Base-by-base conservation (phyloP, 805 yeast species). In the Yarrowia osloensis region DNA sequence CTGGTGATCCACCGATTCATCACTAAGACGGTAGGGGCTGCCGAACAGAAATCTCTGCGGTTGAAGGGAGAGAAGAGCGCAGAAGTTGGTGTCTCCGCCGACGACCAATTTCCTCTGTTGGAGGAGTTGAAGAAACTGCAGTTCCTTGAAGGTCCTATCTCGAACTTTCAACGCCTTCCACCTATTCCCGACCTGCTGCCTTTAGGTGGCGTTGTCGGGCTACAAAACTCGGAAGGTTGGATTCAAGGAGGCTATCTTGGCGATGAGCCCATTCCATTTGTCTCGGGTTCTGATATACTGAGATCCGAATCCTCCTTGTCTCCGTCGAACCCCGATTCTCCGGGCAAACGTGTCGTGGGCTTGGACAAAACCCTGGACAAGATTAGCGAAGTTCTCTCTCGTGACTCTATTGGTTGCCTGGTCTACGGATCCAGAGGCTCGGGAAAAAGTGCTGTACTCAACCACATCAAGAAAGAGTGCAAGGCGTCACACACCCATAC, bases 391-490 rank as follows among this genome's bases (percentile, higher is more conserved):
- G 74, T 81, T 0, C 71, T 87, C 3, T 72, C 79, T 7, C 75
- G 81, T 46, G 83, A 83, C 7, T 81, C 80, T 62, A 74, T 81
- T 8, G 90, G 94, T 1, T 78, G 86, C 0, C 77, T 91, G 66
- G 72, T 93, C 0, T 82, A 86, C 70, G 98, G 98, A 0, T 77
- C 86, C 24, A 79, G 90, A 0, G 98, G 97, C 0, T 84, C 91
- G 69, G 98, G 98, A 0, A 94, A 94, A 74, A 79, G 95, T 0
- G 76, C 85, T 1, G 69, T 88, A 2, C 73, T 86, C 17, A 75
- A 80, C 3, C 78, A 81, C 28, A 73, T 89, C 0, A 57, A 57
- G 17, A 37, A 39, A 49, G 35, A n/a, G 2, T 40, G 63, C 21
- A 57, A 57, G 19, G 71, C 81, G 0, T 68, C 77, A 0, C 71